A percentile compares a stretch with the other conserved stretches of the same genome.
These are phyloP conservation scores for Wickerhamiella kazuoi DNA, from an alignment of 805 yeast species.

Conservation along the genomic window DNA sequence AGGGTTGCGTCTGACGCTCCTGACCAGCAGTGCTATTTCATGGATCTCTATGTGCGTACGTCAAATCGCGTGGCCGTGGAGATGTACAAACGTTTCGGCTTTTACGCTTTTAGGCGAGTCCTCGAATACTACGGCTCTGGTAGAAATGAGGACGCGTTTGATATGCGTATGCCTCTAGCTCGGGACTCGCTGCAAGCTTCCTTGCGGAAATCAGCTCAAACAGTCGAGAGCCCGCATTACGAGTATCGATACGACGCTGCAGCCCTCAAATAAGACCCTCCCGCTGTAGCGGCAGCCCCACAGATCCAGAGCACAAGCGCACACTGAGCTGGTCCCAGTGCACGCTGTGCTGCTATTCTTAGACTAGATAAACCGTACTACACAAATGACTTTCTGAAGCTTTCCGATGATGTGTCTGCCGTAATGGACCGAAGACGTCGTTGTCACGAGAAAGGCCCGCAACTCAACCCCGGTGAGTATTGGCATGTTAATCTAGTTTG, in stretches of 20 bases:
- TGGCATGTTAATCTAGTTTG: slow-evolving; percentile 8
- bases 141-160: slow-evolving; percentile 64
- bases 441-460: neutral
- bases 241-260: slow-evolving; percentile 13
- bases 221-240: slow-evolving; percentile 15
- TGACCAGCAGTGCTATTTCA: slow-evolving; percentile 68
- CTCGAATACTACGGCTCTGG: slow-evolving; percentile 64
- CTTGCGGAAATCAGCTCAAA: slow-evolving; percentile 13
- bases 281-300: too few species aligned
- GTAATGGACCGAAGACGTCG: slow-evolving; percentile 8
- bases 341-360: too few species aligned
- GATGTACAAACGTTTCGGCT: slow-evolving; percentile 74
- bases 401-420: neutral
- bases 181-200: slow-evolving; percentile 20
- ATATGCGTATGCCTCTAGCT: slow-evolving; percentile 25
- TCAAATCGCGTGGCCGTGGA: slow-evolving; percentile 65
- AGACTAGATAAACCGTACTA: too few species aligned
- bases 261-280: too few species aligned
- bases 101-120: slow-evolving; percentile 69
- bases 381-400: too few species aligned
- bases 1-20: slow-evolving; percentile 56
- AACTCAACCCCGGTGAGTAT: slow-evolving; percentile 8
- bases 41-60: slow-evolving; percentile 83
- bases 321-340: too few species aligned
- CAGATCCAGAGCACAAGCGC: too few species aligned